phyloP scores from a whole-genome alignment of 768 basidiomycete species.

The Obba rivulosa region DNA sequence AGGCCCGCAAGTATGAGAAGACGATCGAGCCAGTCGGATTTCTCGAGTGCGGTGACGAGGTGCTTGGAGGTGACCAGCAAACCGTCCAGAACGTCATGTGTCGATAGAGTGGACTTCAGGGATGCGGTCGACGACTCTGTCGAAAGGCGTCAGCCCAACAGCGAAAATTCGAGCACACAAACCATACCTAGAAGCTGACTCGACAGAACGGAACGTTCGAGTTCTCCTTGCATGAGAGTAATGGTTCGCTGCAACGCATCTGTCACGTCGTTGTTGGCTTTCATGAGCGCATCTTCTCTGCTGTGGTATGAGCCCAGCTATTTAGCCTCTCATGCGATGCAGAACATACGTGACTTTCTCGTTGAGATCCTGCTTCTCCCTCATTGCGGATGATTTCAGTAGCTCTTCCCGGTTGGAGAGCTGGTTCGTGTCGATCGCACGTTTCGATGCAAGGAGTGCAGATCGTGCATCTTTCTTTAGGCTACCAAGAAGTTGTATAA shows the following conservation, averaged over 20 bases:
- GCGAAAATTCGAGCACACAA: neutral
- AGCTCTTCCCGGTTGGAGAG: conserved; percentile 67
- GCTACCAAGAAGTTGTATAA: conserved; percentile 28
- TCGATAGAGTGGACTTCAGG: conserved; percentile 64
- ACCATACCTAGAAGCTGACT: conserved; percentile 75
- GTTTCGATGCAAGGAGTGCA: conserved; percentile 71
- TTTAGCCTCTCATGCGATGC: neutral
- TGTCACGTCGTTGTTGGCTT: conserved; percentile 85
- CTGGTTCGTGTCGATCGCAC: conserved; percentile 56
- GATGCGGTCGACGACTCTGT: conserved; percentile 76
- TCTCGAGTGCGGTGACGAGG: conserved; percentile 83
- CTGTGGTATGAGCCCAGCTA: conserved; percentile 1
- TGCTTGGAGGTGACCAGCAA: conserved; percentile 77
- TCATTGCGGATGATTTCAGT: conserved; percentile 43
- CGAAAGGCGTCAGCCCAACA: neutral
- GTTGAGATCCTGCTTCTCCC: conserved; percentile 41
- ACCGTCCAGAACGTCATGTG: conserved; percentile 69
- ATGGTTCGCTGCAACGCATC: conserved; percentile 83
- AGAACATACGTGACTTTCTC: conserved; percentile 60
- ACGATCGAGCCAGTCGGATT: conserved; percentile 89
- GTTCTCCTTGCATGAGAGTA: conserved; percentile 83
- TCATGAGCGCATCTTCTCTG: conserved; percentile 84
- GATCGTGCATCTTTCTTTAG: conserved; percentile 57
- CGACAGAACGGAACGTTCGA: conserved; percentile 83
- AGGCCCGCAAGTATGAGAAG: conserved; percentile 78